Conservation (phyloP, 2,329 filamentous ascomycete genomes). For the Torrubiellomyces zombiae region DNA sequence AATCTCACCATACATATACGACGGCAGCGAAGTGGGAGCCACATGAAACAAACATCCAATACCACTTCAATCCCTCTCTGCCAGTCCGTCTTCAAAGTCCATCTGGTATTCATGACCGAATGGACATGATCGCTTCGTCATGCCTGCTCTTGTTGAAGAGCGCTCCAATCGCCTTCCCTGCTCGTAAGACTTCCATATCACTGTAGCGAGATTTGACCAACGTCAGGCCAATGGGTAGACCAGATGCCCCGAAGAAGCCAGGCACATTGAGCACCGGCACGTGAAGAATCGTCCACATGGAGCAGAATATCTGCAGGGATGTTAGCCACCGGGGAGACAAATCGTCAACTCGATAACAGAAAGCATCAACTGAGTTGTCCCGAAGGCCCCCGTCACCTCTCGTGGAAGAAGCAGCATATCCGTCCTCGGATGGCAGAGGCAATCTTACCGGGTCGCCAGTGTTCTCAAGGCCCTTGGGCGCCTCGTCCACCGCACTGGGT, state of each 20-base stretch:
- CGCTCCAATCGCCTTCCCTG: constrained; percentile 19
- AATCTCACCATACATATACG: too few relatives aligned
- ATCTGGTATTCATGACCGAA: too few relatives aligned
- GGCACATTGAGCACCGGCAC: constrained; percentile 48
- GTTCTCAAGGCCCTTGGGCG: constrained; percentile 30
- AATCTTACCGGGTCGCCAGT: constrained; percentile 35
- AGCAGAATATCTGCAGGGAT: constrained; percentile 5
- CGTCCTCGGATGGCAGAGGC: constrained; percentile 29
- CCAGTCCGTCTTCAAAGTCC: too few relatives aligned
- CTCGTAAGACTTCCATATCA: constrained; percentile 26
- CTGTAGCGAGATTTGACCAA: constrained; percentile 30
- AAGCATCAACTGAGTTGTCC: too few relatives aligned
- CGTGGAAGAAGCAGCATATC: constrained; percentile 22
- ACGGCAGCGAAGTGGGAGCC: too few relatives aligned
- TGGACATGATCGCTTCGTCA: too few relatives aligned
- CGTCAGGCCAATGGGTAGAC: constrained; percentile 42
- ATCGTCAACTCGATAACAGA: too few relatives aligned
- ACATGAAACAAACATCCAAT: too few relatives aligned
- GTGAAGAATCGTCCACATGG: constrained; percentile 27
- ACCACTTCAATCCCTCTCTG: too few relatives aligned
- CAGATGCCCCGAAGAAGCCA: constrained; percentile 35
- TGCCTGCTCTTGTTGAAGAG: constrained; percentile 17
- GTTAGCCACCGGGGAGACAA: too few relatives aligned
- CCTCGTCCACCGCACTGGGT: constrained; percentile 42
- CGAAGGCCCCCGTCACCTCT: too few relatives aligned